These are phyloP conservation scores for Brasilioporus rufonigricans DNA, from an alignment of 768 basidiomycete species.

Conservation along the genomic window DNA sequence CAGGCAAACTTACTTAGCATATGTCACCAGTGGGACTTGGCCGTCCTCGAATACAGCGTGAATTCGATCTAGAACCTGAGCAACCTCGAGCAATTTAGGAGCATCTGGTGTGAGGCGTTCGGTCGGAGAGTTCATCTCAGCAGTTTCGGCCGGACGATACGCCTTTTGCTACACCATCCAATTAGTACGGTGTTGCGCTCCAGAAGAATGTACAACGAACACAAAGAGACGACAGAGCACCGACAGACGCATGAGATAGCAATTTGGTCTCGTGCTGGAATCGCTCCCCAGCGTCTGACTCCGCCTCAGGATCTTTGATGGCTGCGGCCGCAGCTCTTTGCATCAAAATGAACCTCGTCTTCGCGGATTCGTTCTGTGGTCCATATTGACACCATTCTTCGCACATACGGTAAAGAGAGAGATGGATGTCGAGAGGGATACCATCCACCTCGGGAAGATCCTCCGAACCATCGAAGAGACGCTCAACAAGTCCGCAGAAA, in stretches of 20 bases:
- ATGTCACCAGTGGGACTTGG: slow-evolving; percentile 46
- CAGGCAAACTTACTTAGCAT: slow-evolving; percentile 58
- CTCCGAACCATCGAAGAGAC: slow-evolving; percentile 75
- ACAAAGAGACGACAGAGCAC: slow-evolving; percentile 83
- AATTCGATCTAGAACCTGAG: slow-evolving; percentile 59
- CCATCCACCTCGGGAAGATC: slow-evolving; percentile 71
- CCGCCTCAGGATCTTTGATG: slow-evolving; percentile 52
- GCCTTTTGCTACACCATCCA: slow-evolving; percentile 63
- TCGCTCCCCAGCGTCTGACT: slow-evolving; percentile 50
- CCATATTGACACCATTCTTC: slow-evolving; percentile 95
- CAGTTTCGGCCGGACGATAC: slow-evolving; percentile 61
- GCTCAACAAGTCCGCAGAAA: slow-evolving; percentile 87
- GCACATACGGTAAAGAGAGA: slow-evolving; percentile 79
- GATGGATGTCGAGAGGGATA: slow-evolving; percentile 69
- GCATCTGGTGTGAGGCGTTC: slow-evolving; percentile 53
- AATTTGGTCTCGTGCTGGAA: slow-evolving; percentile 69
- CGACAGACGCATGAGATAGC: slow-evolving; percentile 80
- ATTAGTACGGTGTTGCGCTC: not conserved
- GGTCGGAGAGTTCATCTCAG: slow-evolving; percentile 56
- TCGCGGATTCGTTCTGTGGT: slow-evolving; percentile 66
- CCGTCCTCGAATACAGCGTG: slow-evolving; percentile 66
- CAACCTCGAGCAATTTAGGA: slow-evolving; percentile 51
- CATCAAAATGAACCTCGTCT: slow-evolving; percentile 68
- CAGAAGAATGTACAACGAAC: slow-evolving; percentile 47
- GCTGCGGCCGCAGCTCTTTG: slow-evolving; percentile 60